Conservation (phyloP, 352 stramenopile genomes). For the Phytopythium boreale region DNA sequence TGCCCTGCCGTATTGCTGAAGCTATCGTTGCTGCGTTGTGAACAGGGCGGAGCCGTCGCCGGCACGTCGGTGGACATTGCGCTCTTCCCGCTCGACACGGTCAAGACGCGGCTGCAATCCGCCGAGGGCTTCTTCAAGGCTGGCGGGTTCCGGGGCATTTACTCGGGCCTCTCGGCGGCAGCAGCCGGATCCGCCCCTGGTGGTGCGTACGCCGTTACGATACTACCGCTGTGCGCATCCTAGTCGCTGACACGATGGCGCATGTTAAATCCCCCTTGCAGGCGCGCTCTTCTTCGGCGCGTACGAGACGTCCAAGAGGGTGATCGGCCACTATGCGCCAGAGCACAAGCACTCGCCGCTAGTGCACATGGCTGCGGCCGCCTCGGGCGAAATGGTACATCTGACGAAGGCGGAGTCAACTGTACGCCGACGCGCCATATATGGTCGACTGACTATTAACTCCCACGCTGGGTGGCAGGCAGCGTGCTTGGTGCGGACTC, state of each 20-base stretch:
- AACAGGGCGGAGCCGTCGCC: slow-evolving; percentile 90
- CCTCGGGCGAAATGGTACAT: slow-evolving; percentile 90
- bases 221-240: background rate
- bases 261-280: slow-evolving; percentile 15
- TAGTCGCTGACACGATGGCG: background rate
- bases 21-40: background rate
- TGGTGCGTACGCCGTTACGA: slow-evolving; percentile 33
- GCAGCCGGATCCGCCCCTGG: slow-evolving; percentile 90
- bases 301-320: slow-evolving; percentile 89
- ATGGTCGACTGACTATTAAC: too few species aligned
- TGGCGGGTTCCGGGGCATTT: slow-evolving; percentile 94
- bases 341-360: slow-evolving; percentile 82
- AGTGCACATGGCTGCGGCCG: slow-evolving; percentile 95
- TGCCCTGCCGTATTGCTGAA: background rate
- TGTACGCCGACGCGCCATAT: too few species aligned
- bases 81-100: slow-evolving; percentile 98
- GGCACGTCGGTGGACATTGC: slow-evolving; percentile 97
- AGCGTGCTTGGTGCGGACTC: slow-evolving; percentile 97
- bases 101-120: slow-evolving; percentile 98
- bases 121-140: slow-evolving; percentile 96
- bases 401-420: too few species aligned
- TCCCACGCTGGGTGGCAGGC: slow-evolving; percentile 34
- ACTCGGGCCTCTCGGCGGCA: slow-evolving; percentile 89
- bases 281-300: slow-evolving; percentile 88
- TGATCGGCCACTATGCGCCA: slow-evolving; percentile 47